Evolutionary conservation across 352 stramenopile genomes (phyloP).

Genomic region (Thraustochytrium sp.): DNA sequence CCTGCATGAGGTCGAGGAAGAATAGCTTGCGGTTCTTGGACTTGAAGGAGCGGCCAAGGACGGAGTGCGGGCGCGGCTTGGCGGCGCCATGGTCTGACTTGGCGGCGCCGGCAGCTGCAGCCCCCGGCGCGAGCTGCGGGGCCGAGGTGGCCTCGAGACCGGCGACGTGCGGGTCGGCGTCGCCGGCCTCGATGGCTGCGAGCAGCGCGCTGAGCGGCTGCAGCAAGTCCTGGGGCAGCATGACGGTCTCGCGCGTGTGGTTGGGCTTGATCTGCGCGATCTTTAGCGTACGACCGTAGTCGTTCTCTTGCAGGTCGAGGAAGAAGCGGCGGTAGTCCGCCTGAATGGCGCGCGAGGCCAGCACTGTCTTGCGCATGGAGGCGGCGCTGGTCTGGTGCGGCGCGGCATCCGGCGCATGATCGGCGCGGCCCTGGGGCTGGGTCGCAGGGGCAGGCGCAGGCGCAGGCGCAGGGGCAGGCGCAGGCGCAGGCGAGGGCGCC

Average conservation of each 20-base stretch:
- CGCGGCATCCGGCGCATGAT: no score
- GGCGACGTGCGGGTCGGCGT: neutral
- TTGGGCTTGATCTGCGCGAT: neutral
- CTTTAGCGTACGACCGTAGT: conserved; percentile 16
- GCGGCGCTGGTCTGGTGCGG: neutral
- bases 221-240: conserved; percentile 1
- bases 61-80: neutral
- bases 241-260: neutral
- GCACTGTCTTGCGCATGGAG: neutral
- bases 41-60: neutral
- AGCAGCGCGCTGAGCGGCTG: neutral
- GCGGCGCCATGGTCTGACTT: neutral
- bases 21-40: conserved; percentile 12
- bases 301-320: conserved; percentile 19
- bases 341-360: neutral
- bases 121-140: neutral
- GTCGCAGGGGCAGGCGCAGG: no score
- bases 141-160: neutral
- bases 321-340: neutral
- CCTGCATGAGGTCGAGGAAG: conserved; percentile 1
- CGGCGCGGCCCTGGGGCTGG: no score
- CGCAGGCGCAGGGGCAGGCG: neutral
- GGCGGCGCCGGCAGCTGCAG: no score
- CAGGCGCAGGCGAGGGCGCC: neutral
- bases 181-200: neutral